phyloP scores from a whole-genome alignment of 768 basidiomycete species.

The Sarcomyxa edulis region DNA sequence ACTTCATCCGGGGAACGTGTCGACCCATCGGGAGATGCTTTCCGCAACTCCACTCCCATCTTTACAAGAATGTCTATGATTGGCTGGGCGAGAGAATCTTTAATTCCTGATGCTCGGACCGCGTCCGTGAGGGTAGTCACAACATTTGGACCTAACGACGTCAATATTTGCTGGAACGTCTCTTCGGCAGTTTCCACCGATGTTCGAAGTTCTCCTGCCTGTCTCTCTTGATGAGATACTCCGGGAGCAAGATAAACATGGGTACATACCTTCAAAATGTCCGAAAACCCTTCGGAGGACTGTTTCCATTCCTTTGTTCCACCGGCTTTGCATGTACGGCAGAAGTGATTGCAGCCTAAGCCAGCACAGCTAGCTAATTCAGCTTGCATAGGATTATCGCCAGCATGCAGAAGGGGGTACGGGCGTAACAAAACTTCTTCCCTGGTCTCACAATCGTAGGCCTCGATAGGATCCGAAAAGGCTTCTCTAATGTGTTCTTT shows the following conservation, averaged over 20 bases:
- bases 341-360: constrained; percentile 24
- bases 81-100: not conserved
- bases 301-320: constrained; percentile 17
- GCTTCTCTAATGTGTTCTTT: constrained; percentile 8
- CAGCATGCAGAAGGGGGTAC: constrained; percentile 15
- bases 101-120: not conserved
- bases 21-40: not conserved
- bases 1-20: not conserved
- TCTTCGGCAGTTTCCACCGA: constrained; percentile 2
- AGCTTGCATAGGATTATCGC: constrained; percentile 32
- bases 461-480: constrained; percentile 6
- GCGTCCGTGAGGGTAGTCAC: not conserved
- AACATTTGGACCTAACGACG: not conserved
- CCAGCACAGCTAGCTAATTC: constrained; percentile 28
- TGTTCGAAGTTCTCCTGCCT: constrained; percentile 4
- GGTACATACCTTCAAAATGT: constrained; percentile 12
- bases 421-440: constrained; percentile 19
- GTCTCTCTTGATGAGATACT: constrained; percentile 5
- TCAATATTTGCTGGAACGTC: not conserved
- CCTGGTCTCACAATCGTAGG: constrained; percentile 16
- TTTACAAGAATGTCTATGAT: not conserved
- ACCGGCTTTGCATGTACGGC: constrained; percentile 25
- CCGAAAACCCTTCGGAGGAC: constrained; percentile 18
- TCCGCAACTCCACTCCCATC: not conserved
- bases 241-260: not conserved